Conservation (phyloP, 352 stramenopile species). For the Blastocystis sp. region DNA sequence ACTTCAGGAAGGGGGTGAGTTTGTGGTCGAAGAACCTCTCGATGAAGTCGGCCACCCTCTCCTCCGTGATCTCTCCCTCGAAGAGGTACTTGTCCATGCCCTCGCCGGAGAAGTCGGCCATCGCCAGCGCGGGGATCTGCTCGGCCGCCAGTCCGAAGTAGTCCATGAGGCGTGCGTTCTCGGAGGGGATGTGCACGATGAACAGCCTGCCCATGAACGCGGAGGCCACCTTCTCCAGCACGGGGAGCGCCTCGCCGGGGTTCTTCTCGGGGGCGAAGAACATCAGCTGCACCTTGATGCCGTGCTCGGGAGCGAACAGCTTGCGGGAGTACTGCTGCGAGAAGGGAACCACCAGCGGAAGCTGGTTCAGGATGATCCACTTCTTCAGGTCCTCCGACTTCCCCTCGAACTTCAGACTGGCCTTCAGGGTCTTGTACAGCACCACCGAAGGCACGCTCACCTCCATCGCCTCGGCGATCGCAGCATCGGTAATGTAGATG, state of each 20-base stretch:
- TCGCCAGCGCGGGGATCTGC: slow-evolving; percentile 75
- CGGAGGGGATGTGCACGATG: slow-evolving; percentile 77
- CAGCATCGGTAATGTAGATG: slow-evolving; percentile 49
- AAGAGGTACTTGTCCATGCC: slow-evolving; percentile 84
- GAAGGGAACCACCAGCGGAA: slow-evolving; percentile 82
- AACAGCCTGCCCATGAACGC: slow-evolving; percentile 80
- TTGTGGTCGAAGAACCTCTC: slow-evolving; percentile 76
- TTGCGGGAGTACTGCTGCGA: slow-evolving; percentile 77
- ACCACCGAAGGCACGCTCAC: slow-evolving; percentile 1
- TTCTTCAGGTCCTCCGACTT: slow-evolving; percentile 42
- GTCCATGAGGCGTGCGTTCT: slow-evolving; percentile 80
- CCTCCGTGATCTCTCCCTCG: slow-evolving; percentile 71
- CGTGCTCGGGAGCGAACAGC: slow-evolving; percentile 75
- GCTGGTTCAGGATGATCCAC: slow-evolving; percentile 67
- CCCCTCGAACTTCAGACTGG: neutral
- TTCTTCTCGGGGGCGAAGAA: slow-evolving; percentile 73
- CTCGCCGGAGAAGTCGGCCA: slow-evolving; percentile 79
- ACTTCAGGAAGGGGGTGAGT: slow-evolving; percentile 80
- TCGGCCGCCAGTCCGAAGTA: slow-evolving; percentile 82
- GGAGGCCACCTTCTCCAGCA: slow-evolving; percentile 70
- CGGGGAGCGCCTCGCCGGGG: slow-evolving; percentile 69
- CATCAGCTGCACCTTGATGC: slow-evolving; percentile 77
- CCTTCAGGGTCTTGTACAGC: slow-evolving; percentile 39
- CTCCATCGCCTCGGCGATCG: slow-evolving; percentile 21
- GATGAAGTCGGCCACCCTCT: slow-evolving; percentile 74